Evolutionary conservation across 1,139 yeast species (phyloP), one percentile per base, ranked within the genome.

Genomic region (Hyphopichia khmerensis): DNA sequence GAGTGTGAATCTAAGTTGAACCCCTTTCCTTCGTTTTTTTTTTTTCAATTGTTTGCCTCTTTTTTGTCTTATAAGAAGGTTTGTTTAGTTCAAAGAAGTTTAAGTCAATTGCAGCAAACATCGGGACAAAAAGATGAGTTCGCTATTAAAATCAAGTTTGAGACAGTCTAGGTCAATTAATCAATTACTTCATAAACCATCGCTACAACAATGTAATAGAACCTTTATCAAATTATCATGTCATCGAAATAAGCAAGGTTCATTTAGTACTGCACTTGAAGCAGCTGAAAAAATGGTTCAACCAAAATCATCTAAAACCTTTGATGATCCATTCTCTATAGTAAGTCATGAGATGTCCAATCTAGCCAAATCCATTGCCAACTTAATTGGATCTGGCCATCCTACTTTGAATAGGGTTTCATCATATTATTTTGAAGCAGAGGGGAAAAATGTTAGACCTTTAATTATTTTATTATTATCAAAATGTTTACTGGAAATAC

Each of bases 271-370:
- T 1, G 96, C 96, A 2, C 73, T 90, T 39, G 82, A 82, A 48
- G 72, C 91, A 2, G 96, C 95, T 1, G 87, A 88, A 49, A 83
- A 80, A 57, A 67, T 90, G 52, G 96, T 90, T 13, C 86, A 87
- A 49, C 96, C 96, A 0, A 66, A 69, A 33, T 59, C 72, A 19
- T 68, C 79, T 41, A 62, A 77, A 40, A 72, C 75, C 36, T 70
- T 72, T 52, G 62, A 63, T 44, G 96, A 93, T 62, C 99, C 99
- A 10, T 82, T 93, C 48, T 83, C 95, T 13, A 78, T 91, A 40
- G 99, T 93, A n/a, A 85, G 96, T 37, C 86, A 87, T 53, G 99
- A 93, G 59, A 93, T 93, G 99, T 84, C 93, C 17, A 82, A 81
- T 35, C 68, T 93, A 56, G 96, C 96, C 27, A 80, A 80, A 58